These are phyloP conservation scores for Dalbergia cultrata DNA, from an alignment of 306 rosid species.

Conservation along the genomic window DNA sequence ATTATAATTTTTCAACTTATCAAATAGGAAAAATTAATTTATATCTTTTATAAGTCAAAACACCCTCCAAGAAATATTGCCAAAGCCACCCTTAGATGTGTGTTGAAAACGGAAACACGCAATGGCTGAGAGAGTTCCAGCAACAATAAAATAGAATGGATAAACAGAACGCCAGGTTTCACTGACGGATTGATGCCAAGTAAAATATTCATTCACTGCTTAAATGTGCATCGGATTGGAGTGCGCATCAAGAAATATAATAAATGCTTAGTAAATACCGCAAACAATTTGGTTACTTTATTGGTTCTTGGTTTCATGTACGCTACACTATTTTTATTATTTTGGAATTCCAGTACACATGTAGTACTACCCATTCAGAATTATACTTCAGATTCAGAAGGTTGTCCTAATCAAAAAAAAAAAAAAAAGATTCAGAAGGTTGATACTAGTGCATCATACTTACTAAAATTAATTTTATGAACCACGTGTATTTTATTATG, in stretches of 20 bases:
- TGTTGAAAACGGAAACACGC: background rate
- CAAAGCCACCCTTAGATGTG: background rate
- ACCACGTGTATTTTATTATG: no score
- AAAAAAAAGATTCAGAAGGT: no score
- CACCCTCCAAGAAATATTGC: no score
- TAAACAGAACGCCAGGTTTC: background rate
- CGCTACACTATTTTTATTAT: background rate
- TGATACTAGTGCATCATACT: no score
- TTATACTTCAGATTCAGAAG: no score
- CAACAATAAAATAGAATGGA: no score
- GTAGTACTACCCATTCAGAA: background rate
- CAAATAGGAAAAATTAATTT: no score
- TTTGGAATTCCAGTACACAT: background rate
- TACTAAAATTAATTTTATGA: no score
- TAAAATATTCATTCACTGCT: background rate
- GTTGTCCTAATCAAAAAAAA: no score
- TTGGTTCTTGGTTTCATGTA: background rate
- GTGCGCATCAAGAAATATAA: constrained; percentile 6
- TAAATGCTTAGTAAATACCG: background rate
- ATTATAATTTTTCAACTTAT: no score
- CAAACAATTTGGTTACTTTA: background rate
- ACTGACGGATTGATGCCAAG: background rate
- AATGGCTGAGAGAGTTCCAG: no score
- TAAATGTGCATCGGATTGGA: constrained; percentile 5
- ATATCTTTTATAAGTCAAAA: no score